Percentiles rank a stretch among this genome's conserved stretches.
These are phyloP conservation scores for Neurospora sp. DNA, from an alignment of 495 filamentous ascomycete species.

Conservation along the genomic window DNA sequence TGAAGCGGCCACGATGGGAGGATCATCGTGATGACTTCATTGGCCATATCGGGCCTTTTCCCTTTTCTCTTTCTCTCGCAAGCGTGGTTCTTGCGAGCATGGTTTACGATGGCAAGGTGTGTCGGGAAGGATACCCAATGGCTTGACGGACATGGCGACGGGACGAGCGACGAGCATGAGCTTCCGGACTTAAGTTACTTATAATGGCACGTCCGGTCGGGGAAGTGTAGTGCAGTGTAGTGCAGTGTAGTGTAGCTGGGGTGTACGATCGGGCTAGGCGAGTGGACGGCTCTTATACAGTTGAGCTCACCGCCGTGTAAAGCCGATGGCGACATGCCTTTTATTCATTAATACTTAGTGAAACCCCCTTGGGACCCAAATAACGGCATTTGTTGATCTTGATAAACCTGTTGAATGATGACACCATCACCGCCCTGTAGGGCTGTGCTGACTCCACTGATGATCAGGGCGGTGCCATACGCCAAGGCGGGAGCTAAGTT, in stretches of 20 bases:
- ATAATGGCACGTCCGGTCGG: background rate
- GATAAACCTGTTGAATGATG: background rate
- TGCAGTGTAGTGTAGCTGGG: background rate
- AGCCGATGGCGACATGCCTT: background rate
- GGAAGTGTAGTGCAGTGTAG: background rate
- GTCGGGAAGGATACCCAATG: background rate
- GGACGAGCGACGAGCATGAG: background rate
- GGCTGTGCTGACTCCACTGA: background rate
- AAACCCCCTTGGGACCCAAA: background rate
- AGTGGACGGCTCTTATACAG: background rate
- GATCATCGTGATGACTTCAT: background rate
- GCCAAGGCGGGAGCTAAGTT: background rate
- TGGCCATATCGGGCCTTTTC: background rate
- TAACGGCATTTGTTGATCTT: background rate
- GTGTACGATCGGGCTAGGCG: background rate
- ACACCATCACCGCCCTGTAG: background rate
- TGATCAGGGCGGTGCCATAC: background rate
- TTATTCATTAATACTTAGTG: background rate
- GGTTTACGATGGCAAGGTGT: background rate
- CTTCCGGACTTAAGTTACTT: background rate
- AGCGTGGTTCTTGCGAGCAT: background rate
- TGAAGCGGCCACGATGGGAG: background rate
- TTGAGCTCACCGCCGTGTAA: background rate
- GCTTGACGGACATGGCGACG: background rate
- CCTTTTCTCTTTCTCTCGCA: background rate